Percentiles rank a stretch among this genome's conserved stretches.
phyloP scores from a whole-genome alignment of 2,329 filamentous ascomycete species.

The Celoporthe dispersa region DNA sequence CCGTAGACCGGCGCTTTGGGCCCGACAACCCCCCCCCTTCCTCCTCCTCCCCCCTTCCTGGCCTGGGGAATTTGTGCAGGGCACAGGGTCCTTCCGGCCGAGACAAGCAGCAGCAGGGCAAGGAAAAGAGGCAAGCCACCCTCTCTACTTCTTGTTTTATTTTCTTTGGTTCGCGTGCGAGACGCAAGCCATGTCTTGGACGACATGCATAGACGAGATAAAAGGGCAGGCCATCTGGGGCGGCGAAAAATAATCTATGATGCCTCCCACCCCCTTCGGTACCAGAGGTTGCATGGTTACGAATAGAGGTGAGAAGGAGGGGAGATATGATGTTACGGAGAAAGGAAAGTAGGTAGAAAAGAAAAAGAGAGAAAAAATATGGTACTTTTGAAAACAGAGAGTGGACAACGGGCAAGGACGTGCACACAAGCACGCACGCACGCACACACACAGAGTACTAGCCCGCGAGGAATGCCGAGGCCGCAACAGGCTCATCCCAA shows the following conservation, averaged over 20 bases:
- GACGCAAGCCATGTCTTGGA: background rate
- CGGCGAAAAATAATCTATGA: background rate
- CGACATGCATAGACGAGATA: background rate
- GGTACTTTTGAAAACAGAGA: background rate
- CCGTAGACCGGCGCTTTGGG: conserved; percentile 9
- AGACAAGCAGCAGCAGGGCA: background rate
- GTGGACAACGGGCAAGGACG: too few relatives aligned
- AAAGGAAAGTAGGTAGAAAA: background rate
- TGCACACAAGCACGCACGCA: too few relatives aligned
- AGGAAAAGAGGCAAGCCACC: background rate
- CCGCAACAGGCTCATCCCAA: background rate
- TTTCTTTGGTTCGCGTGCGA: background rate
- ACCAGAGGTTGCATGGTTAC: background rate
- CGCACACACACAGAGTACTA: background rate
- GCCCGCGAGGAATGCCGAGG: background rate
- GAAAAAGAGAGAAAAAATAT: background rate
- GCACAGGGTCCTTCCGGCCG: background rate
- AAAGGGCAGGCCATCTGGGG: background rate
- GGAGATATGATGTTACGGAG: too few relatives aligned
- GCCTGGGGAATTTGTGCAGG: background rate
- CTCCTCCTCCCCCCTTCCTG: background rate
- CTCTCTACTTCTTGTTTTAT: too few relatives aligned
- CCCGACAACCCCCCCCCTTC: background rate
- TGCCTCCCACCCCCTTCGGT: background rate
- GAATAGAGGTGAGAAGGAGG: background rate